Base-by-base conservation (phyloP, 1,284 basidiomycete genomes). In the Melampsora americana region DNA sequence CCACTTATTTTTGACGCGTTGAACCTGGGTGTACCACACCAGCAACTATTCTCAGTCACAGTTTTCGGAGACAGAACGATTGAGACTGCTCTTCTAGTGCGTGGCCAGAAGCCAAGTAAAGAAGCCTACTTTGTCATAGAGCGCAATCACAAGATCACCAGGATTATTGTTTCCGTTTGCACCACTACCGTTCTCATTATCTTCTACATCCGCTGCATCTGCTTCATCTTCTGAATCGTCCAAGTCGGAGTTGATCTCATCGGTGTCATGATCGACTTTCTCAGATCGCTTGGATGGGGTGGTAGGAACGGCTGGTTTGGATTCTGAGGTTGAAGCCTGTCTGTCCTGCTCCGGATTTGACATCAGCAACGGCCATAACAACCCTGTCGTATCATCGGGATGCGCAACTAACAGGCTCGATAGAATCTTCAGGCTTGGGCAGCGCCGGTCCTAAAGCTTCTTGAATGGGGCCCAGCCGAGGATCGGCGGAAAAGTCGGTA, bases 1-100 rank as follows among this genome's bases (percentile, higher is more conserved):
- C 96, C 96, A 99, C 86, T 98, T 99, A 86, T 98, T 99, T 85
- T 98, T 98, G 39, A 98, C 95, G 26, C 96, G 88, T 77, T 95
- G 93, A 48, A 97, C 94, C 93, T 95, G 78, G 66, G 42, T 69
- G 39, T 59, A 65, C 18, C 12, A 66, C 35, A 28, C 26, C 5
- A 75, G 12, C 53, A 75, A 62, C 20, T 39, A 7, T 20, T n/a
- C 11, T 23, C n/a, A 69, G 39, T 11, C 18, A 14, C 23, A 39
- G 18, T 30, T n/a, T 20, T 18, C 11, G 50, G 14, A 74, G 28
- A 23, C 28, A 65, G 66, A 18, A 61, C 30, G 26, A 26, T 9
- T 9, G 23, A 11, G 26, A 46, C 30, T 35, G 67, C 23, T 26
- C 28, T 66, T 50, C 66, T 32, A 30, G 48, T 48, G 26, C 44